A percentile compares a stretch with the other conserved stretches of the same genome.
phyloP scores from a whole-genome alignment of 1,284 basidiomycete genomes.

The Caloboletus inedulis region DNA sequence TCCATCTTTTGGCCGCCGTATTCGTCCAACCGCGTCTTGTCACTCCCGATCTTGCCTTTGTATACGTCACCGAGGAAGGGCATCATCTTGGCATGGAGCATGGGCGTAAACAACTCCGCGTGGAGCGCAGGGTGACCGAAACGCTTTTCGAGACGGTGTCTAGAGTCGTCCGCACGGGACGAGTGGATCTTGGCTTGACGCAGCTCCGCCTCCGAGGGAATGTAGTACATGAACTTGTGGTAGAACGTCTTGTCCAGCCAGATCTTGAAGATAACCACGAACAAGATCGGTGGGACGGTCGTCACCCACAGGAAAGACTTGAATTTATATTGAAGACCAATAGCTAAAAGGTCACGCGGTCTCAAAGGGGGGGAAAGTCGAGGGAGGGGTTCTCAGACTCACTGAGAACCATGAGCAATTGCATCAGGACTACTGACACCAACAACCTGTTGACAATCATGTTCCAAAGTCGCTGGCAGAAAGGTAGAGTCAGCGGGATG shows the following conservation, averaged over 20 bases:
- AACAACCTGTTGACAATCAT: constrained; percentile 85
- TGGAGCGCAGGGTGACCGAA: constrained; percentile 86
- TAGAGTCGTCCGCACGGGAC: constrained; percentile 61
- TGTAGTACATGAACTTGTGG: constrained; percentile 74
- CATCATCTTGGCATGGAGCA: constrained; percentile 85
- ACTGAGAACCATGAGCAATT: constrained; percentile 85
- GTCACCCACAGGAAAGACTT: constrained; percentile 69
- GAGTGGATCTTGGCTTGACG: constrained; percentile 69
- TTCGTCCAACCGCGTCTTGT: constrained; percentile 64
- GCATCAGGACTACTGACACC: constrained; percentile 75
- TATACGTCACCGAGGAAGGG: constrained; percentile 72
- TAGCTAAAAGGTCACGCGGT: constrained; percentile 48
- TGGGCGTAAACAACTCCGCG: constrained; percentile 79
- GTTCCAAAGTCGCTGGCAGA: constrained; percentile 82
- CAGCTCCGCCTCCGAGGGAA: constrained; percentile 69
- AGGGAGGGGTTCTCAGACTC: constrained; percentile 32
- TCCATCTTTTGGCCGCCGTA: constrained; percentile 73
- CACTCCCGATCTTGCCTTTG: constrained; percentile 62
- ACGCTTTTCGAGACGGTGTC: constrained; percentile 73
- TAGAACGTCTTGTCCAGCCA: constrained; percentile 72
- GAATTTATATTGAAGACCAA: constrained; percentile 80
- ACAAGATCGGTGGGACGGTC: constrained; percentile 72
- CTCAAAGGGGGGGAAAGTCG: neutral
- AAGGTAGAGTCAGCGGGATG: neutral
- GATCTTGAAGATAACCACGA: constrained; percentile 78